Percentiles rank a stretch among this genome's conserved stretches.
phyloP scores from a whole-genome alignment of 2,329 filamentous ascomycete species.

The Ophiostoma sp. region DNA sequence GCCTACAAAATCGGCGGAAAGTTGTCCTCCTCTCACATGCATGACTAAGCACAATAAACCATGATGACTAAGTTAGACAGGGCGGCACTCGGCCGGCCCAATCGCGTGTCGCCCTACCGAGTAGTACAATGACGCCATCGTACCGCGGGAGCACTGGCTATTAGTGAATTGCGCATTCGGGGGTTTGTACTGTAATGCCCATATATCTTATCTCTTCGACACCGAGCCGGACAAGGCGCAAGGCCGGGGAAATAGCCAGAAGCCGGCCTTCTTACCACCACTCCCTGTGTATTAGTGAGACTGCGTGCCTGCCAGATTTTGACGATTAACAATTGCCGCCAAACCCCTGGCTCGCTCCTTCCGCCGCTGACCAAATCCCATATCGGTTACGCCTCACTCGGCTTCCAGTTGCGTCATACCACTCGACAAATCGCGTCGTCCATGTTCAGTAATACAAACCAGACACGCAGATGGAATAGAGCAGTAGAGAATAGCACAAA shows the following conservation, averaged over 20 bases:
- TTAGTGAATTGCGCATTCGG: not conserved
- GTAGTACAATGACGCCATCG: conserved; percentile 1
- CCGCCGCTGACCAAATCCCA: not conserved
- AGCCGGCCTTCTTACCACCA: not conserved
- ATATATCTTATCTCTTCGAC: not conserved
- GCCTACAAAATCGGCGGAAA: not conserved
- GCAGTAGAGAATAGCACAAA: conserved; percentile 7
- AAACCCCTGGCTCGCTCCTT: not conserved
- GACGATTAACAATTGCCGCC: not conserved
- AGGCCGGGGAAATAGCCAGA: not conserved
- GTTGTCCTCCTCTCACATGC: not conserved
- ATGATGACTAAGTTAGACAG: not conserved
- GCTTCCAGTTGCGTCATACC: conserved; percentile 6
- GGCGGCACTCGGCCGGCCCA: conserved; percentile 11
- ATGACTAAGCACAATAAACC: not conserved
- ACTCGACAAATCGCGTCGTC: conserved; percentile 10
- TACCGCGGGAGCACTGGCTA: not conserved
- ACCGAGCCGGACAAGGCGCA: conserved; percentile 9
- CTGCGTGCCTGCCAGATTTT: not conserved
- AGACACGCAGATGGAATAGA: not conserved
- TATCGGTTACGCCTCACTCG: not conserved
- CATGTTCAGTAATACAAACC: not conserved
- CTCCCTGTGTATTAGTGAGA: not conserved
- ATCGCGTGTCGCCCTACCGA: not conserved
- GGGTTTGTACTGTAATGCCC: not conserved